These are phyloP conservation scores for Lophiostoma macrostomum DNA, from an alignment of 495 filamentous ascomycete genomes.

Conservation along the genomic window DNA sequence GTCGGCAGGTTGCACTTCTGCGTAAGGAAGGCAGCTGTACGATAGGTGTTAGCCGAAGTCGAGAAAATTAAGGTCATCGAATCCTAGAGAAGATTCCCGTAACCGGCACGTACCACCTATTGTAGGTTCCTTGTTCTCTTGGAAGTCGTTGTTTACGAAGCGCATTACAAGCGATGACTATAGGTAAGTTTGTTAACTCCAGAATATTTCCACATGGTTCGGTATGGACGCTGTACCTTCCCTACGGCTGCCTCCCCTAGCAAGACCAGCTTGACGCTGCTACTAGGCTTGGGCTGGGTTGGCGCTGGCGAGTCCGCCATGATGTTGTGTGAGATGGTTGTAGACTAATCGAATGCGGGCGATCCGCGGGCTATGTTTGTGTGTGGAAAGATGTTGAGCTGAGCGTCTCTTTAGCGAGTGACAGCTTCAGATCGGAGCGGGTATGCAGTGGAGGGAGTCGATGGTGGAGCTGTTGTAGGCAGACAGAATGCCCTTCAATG, in stretches of 20 bases:
- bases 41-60: not conserved
- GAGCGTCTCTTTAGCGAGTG: too few species aligned
- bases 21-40: constrained; percentile 88
- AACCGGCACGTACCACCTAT: constrained; percentile 76
- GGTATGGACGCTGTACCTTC: constrained; percentile 63
- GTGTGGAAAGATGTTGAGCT: too few species aligned
- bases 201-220: not conserved
- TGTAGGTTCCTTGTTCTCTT: constrained; percentile 99
- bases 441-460: too few species aligned
- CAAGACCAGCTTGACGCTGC: constrained; percentile 97
- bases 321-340: too few species aligned
- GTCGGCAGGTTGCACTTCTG: constrained; percentile 97
- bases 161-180: constrained; percentile 96
- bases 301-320: constrained; percentile 46
- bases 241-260: constrained; percentile 96
- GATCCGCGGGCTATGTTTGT: too few species aligned
- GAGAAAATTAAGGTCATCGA: not conserved
- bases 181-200: constrained; percentile 28
- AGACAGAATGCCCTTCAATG: too few species aligned
- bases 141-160: constrained; percentile 99
- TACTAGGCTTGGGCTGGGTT: constrained; percentile 86
- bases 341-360: too few species aligned
- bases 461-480: too few species aligned
- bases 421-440: too few species aligned
- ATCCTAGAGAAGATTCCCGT: constrained; percentile 2